Evolutionary conservation across 768 basidiomycete genomes (phyloP), one percentile per base, ranked within the genome.

Genomic region (Lactarius quietus): DNA sequence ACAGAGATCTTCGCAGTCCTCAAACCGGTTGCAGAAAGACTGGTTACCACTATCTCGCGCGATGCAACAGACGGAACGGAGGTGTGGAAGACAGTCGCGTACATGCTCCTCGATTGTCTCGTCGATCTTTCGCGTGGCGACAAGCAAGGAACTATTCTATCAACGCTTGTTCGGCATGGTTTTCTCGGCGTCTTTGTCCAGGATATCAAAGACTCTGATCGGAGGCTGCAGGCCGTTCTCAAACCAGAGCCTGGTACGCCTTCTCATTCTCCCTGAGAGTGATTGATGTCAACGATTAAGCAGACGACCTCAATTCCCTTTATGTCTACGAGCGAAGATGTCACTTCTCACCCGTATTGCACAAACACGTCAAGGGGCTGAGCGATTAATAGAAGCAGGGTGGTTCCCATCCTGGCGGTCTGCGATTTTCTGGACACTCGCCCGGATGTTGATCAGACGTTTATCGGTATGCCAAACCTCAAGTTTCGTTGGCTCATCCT

Each of bases 71-170:
- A 97, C 68, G 95, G 95, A 8, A 87, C 92, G 20, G 95, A 98
- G 75, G 92, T 98, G 2, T 98, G 96, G 96, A 93, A 93, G 77
- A 95, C 95, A 3, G 86, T 98, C 18, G 92, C 95, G 10, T 98
- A 95, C 73, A 90, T 95, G 81, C 79, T 94, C 3, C 80, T 98
- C 51, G 93, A 95, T 70, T 87, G 90, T 0, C 80, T 95, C 9
- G 82, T 90, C 20, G 84, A 89, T 52, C 78, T 95, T 0, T 90
- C 86, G 43, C 83, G 83, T 31, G 75, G 78, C 56, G 89, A 93
- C 68, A 89, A 86, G 75, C 87, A 88, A 56, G 82, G 89, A 61
- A 71, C 79, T 14, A 79, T 92, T 26, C 74, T 92, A 53, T 73
- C 79, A 12, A 76, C 83, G 1, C 76, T 97, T 29, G 81, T 81